Base-by-base conservation (phyloP, 805 yeast genomes). In the Lipomyces kockii region DNA sequence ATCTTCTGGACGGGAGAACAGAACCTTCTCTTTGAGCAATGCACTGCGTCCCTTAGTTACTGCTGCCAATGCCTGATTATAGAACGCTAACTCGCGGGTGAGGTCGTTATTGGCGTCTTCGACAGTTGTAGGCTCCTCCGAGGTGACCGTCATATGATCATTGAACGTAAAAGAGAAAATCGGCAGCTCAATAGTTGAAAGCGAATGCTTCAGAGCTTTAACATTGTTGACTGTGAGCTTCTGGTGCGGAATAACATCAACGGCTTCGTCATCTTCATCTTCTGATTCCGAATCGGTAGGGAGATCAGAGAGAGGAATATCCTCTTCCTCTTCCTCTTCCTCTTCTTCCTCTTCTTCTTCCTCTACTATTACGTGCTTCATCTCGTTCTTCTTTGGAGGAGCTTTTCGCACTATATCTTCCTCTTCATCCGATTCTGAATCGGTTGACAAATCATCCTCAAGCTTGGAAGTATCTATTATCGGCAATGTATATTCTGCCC, bases 211-310 rank as follows among this genome's bases (percentile, higher is more conserved):
- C 53, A 81, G 74, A 2, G 99, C 98, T n/a, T 90, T 88, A 58
- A 82, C 83, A 80, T 95, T 94, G 80, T 95, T 92, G 71, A 94
- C 83, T 12, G 97, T 93, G 61, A 92, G 84, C 78, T 93, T 93
- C 66, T 95, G 92, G 79, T 89, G 87, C 60, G 98, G 98, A 49
- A 94, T 92, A 57, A 93, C 86, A 78, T 95, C 99, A 20, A 97
- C 97, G 77, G 93, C 98, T 75, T 94, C 98, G 32, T 89, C 98
- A 63, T 92, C 98, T 0, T 97, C 90, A 25, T 97, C 90, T 57
- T 93, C 84, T 73, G 92, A 98, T 72, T 89, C 91, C 7, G 88
- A 94, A 57, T 83, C 88, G 6, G 65, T 49, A 1, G 68, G 69
- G 22, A 69, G 22, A 35, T 69, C 72, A 14, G 69, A 65, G 2